Evolutionary conservation across 2,329 filamentous ascomycete genomes (phyloP), one percentile per base, ranked within the genome.

Genomic region (Talaromyces sp.): DNA sequence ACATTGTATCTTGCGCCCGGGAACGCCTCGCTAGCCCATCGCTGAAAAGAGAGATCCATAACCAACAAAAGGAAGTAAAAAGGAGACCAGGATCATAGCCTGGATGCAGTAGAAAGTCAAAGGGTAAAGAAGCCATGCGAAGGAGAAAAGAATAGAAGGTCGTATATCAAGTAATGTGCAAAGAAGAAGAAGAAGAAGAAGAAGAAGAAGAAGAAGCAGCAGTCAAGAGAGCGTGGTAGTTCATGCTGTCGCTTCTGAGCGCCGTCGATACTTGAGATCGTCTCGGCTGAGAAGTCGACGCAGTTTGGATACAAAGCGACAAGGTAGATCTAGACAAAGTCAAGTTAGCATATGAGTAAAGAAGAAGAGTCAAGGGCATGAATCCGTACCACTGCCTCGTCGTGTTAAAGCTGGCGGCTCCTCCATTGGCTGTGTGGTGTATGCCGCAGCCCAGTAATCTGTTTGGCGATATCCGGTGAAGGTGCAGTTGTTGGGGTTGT

Each of bases 231-330:
- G 20, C 20, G 46, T 41, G 17, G 46, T 48, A 27, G 52, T 48
- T 55, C 40, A 58, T 43, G 54, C 33, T 24, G 53, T 57, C 6
- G 52, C 57, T 13, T 55, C 40, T 8, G 57, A 59, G 37, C 59
- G 56, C 51, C 60, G 62, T 32, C 65, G 65, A 49, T 54, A 35
- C 49, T 58, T 63, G 41, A 69, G 42, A 35, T 70, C 68, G n/a
- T 72, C 67, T 32, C 68, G 66, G 47, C 61, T 65, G 37, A 72
- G 66, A 13, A 71, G 52, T 47, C 66, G 63, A 27, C 69, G 66
- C 20, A 72, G 59, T 56, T 62, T 65, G 20, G 66, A 70, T 43
- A 70, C 68, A 39, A 72, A 63, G 43, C 67, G 64, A 35, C 60
- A 57, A 20, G 58, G 54, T 36, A 58, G 60, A 49, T 67, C 68